Base-by-base conservation (phyloP, 306 rosid genomes). In the Sicyos baderoa region DNA sequence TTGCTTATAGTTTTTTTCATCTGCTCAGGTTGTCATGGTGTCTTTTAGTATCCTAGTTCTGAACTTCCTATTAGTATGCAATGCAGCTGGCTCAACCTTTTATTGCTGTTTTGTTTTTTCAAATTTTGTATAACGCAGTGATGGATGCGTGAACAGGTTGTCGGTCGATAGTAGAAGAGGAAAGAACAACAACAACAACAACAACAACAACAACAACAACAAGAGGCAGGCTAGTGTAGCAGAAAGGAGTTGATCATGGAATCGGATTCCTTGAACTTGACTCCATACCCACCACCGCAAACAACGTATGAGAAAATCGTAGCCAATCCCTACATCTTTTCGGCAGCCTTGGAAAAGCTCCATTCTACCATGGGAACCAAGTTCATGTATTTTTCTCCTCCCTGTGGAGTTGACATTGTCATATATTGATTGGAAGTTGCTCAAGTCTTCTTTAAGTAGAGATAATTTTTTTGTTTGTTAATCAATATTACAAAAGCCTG, bases 301-400 rank as follows among this genome's bases (percentile, higher is more conserved):
- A 88, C 86, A 22, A 86, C 73, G 48, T 83, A 80, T 57, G 89
- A 86, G 55, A 93, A 89, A 35, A 77, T 89, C 71, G 84, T 19
- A 45, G 73, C 75, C 59, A 78, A 78, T 83, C 75, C 89, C 23
- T 73, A 69, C 71, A 82, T 83, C 53, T 92, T 89, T 82, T 72
- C 86, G 82, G 37, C 45, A 29, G 75, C 91, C 65, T 79, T 92
- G 86, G 88, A 89, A 82, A 82, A 82, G 77, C 96, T 89, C 58
- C 96, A 92, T 60, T 57, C 84, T 45, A n/a, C 77, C 25, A 75
- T 89, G 89, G 85, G 93, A 53, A 83, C 98, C 73, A 89, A 89
- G 89, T 92, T 89, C 79, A 89, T 86, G 98, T 89, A 83, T 17
- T 68, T 61, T 18, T 74, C 44, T 53, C 29, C 61, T 35, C 65